Conservation (phyloP, 768 basidiomycete species). For the Zangia roseola region DNA sequence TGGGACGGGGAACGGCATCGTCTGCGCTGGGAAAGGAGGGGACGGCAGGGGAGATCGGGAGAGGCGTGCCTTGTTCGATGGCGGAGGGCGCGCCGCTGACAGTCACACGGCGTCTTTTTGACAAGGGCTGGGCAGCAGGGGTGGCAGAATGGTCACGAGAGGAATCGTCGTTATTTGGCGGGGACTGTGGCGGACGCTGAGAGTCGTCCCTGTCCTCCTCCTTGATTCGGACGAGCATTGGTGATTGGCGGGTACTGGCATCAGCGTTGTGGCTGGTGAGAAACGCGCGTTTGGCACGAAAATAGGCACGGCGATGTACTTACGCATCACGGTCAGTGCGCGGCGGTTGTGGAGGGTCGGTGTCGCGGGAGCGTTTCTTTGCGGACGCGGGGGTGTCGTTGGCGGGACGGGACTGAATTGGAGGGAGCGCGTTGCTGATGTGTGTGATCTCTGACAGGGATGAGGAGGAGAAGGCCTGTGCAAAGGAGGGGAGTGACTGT, state of each 20-base stretch:
- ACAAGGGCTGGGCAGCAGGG: constrained; percentile 40
- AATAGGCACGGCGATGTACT: constrained; percentile 24
- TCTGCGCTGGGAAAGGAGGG: constrained; percentile 60
- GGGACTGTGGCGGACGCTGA: constrained; percentile 37
- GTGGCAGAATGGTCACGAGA: constrained; percentile 33
- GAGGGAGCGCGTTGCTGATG: constrained; percentile 60
- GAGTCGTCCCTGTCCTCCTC: constrained; percentile 57
- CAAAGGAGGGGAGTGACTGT: constrained; percentile 77
- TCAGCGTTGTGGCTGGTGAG: constrained; percentile 19
- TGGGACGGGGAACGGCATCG: constrained; percentile 56
- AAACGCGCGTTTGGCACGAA: constrained; percentile 15
- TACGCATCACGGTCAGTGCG: constrained; percentile 41
- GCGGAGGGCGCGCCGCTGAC: constrained; percentile 58
- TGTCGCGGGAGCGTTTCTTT: constrained; percentile 47
- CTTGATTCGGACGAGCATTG: constrained; percentile 53
- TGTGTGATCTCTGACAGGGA: constrained; percentile 51
- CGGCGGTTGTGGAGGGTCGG: constrained; percentile 33
- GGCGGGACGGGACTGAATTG: constrained; percentile 51
- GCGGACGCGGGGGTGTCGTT: constrained; percentile 27
- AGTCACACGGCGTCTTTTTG: constrained; percentile 71
- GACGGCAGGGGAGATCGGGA: constrained; percentile 66
- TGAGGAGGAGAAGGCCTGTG: constrained; percentile 65
- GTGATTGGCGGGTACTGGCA: constrained; percentile 44
- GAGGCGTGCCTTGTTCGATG: constrained; percentile 44
- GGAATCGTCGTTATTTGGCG: constrained; percentile 18